Evolutionary conservation across 2,329 filamentous ascomycete genomes (phyloP), one percentile per base, ranked within the genome.

Genomic region (Penicillium sp.): DNA sequence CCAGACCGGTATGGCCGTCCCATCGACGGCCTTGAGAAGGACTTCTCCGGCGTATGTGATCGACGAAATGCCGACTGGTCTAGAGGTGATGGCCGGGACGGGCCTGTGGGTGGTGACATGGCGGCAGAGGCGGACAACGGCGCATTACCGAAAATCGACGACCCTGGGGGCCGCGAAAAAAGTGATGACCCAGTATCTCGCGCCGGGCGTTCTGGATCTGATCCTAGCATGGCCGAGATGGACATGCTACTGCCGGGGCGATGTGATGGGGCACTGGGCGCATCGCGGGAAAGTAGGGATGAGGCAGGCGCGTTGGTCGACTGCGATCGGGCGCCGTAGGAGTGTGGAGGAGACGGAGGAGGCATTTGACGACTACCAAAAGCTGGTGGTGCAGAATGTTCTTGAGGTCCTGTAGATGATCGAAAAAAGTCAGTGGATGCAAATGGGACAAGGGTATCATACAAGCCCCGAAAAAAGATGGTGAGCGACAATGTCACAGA

Each of bases 41-140:
- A 81, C 63, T 88, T 87, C 49, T 92, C 90, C n/a, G 90, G 90
- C 0, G 90, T 92, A 61, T 91, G 88, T 2, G 90, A 90, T 63
- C 89, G 83, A 64, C 89, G 84, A 73, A 85, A 89, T 5, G 84
- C 82, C 56, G 79, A 80, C 67, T 90, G 89, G 19, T 91, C 88
- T 63, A 86, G 77, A 0, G 83, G 80, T 2, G 83, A 77, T 68
- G 72, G 79, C 68, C 78, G 79, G 57, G 72, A 71, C 45, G 72
- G 78, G 45, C 72, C 78, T 47, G 72, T 77, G 13, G 78, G 80
- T 65, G 75, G 81, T 59, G 73, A 83, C 78, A 80, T 82, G 26
- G 75, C 77, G 30, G 73, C 69, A 19, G 74, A 68, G 13, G 74
- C 69, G n/a, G 76, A 70, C 22, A 74, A 69, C 6, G 74, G 72